Evolutionary conservation across 306 rosid genomes (phyloP).

Genomic region (Trifolium pratense): DNA sequence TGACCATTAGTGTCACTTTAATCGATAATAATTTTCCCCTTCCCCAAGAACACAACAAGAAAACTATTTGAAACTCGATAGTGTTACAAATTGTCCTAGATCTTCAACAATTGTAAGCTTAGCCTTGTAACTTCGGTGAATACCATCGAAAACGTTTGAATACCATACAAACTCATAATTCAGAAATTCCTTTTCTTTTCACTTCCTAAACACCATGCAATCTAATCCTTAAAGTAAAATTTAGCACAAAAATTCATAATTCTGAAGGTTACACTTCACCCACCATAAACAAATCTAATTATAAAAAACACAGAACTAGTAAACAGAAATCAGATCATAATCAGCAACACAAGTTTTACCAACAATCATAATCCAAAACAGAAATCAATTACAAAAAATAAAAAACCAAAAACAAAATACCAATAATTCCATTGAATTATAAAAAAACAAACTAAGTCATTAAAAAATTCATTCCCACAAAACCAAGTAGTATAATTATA

Average conservation of each 20-base stretch:
- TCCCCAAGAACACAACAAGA: background rate
- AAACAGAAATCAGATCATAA: conserved; percentile 22
- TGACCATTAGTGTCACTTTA: no score
- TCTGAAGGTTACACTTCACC: conserved; percentile 18
- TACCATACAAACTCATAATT: background rate
- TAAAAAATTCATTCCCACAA: background rate
- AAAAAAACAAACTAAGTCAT: background rate
- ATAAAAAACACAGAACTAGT: conserved; percentile 24
- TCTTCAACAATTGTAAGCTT: background rate
- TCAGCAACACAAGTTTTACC: conserved; percentile 10
- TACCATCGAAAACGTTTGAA: background rate
- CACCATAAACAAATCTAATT: conserved; percentile 8
- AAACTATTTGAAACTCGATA: conserved; percentile 14
- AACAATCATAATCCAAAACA: conserved; percentile 29
- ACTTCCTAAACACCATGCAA: conserved; percentile 6
- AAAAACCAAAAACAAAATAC: background rate
- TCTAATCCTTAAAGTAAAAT: conserved; percentile 14
- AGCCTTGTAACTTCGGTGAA: conserved; percentile 21
- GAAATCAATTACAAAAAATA: background rate
- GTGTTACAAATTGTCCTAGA: background rate
- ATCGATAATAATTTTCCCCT: no score
- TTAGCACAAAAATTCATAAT: conserved; percentile 13
- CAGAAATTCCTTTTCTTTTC: conserved; percentile 7
- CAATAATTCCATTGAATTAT: background rate
- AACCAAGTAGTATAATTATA: background rate